Conservation (phyloP, 192 early-diverging fungal genomes). For the Dispira simplex region DNA sequence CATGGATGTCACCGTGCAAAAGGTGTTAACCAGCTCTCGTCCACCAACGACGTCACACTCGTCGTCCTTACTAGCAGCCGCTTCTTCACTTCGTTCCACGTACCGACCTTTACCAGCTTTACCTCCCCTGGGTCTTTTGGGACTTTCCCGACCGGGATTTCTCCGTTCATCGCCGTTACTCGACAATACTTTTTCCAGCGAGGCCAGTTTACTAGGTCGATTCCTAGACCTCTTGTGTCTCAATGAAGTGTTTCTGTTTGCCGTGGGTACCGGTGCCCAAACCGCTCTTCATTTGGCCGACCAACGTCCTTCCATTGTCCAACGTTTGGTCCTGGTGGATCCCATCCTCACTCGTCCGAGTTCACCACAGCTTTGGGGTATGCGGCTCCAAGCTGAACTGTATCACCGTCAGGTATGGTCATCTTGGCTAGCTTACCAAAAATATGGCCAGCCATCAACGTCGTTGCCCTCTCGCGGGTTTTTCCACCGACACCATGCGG, state of each 20-base stretch:
- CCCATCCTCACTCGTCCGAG: background rate
- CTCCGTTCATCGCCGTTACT: background rate
- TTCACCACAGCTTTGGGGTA: background rate
- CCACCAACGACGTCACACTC: background rate
- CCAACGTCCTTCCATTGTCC: background rate
- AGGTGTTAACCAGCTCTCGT: background rate
- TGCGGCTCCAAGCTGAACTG: background rate
- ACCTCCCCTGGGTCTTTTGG: background rate
- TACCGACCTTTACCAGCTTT: background rate
- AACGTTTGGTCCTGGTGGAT: background rate
- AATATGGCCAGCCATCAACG: background rate
- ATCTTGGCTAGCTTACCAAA: background rate
- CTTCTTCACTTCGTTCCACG: background rate
- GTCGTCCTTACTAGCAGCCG: background rate
- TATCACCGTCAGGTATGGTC: background rate
- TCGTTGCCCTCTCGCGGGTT: background rate
- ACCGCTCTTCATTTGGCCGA: background rate
- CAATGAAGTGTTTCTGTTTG: background rate
- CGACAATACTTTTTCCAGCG: background rate
- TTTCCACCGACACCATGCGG: background rate
- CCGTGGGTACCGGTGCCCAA: constrained; percentile 1
- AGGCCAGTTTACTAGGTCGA: background rate
- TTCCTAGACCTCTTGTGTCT: background rate
- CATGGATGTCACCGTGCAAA: background rate
- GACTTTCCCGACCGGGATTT: background rate